Base-by-base conservation (phyloP, 2,329 filamentous ascomycete genomes). In the Fusarium falciforme region DNA sequence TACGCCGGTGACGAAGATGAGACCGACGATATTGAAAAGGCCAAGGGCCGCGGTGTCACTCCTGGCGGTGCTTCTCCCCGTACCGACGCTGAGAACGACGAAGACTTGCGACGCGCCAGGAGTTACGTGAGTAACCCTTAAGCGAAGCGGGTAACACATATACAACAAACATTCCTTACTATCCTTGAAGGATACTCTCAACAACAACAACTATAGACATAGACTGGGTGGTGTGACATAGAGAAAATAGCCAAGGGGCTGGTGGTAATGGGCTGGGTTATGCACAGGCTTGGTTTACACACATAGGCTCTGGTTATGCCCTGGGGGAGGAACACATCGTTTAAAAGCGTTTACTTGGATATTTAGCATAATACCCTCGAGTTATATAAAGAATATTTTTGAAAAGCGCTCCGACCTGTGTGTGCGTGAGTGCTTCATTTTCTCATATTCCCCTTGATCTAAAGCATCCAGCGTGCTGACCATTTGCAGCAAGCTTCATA, bases 1-100 rank as follows among this genome's bases (percentile, higher is more conserved):
- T 97, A 94, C 71, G 84, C 82, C n/a, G 88, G 88, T 1, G 89
- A 89, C 6, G 88, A 90, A 20, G 76, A 82, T 35, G 70, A 72
- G 27, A 80, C 65, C 40, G 78, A 76, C 9, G 84, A 86, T 22
- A 74, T 82, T 2, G 85, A 87, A 68, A 85, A 83, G 79, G 79
- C 77, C 47, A 79, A 81, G 73, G 63, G 64, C 14, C 57, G 58
- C 2, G 76, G 74, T 17, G 40, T 55, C 12, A 73, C 76, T 40
- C 62, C 72, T 17, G 75, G 68, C 1, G 79, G 78, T 22, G 67
- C 79, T 17, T 64, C 42, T 25, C 68, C 81, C 29, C 69, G 80
- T 14, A 80, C 84, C n/a, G 72, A 82, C 47, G 61, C 65, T 4
- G 79, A 82, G 5, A 71, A 76, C 20, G 82, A 83, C 22, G 80